A percentile compares a stretch with the other conserved stretches of the same genome.
phyloP scores from a whole-genome alignment of 2,329 filamentous ascomycete genomes.

The Fusarium nelsonii region DNA sequence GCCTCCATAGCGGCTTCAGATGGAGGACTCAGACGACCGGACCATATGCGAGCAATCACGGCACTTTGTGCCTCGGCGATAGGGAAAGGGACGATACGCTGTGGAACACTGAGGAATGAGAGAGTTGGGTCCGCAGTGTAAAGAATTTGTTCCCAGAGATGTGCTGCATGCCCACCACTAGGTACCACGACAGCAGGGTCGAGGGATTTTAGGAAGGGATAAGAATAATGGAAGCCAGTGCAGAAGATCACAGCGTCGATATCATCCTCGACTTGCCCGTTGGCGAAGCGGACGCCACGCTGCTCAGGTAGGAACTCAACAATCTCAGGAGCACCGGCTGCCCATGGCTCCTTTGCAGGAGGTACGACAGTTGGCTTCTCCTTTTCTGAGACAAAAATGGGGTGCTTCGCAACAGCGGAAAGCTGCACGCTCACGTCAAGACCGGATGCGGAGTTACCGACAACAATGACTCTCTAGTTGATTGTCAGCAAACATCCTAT shows the following conservation, averaged over 20 bases:
- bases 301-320: conserved; percentile 59
- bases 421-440: conserved; percentile 78
- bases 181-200: conserved; percentile 66
- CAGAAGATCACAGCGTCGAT: conserved; percentile 84
- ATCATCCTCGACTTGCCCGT: conserved; percentile 70
- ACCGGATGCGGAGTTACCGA: conserved; percentile 79
- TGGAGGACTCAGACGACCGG: conserved; percentile 70
- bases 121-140: conserved; percentile 74
- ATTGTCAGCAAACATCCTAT: neutral
- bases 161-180: conserved; percentile 73
- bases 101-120: conserved; percentile 73
- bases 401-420: conserved; percentile 62
- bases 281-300: conserved; percentile 69
- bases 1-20: conserved; percentile 65
- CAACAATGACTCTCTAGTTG: conserved; percentile 72
- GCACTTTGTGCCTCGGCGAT: conserved; percentile 76
- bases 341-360: conserved; percentile 48
- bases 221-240: conserved; percentile 87
- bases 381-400: conserved; percentile 69
- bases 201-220: conserved; percentile 72
- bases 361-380: conserved; percentile 45
- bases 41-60: conserved; percentile 74
- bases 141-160: conserved; percentile 78
- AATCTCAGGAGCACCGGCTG: conserved; percentile 59
- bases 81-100: conserved; percentile 79